Conservation (phyloP, 2,329 filamentous ascomycete genomes). For the Penicillium sp. region DNA sequence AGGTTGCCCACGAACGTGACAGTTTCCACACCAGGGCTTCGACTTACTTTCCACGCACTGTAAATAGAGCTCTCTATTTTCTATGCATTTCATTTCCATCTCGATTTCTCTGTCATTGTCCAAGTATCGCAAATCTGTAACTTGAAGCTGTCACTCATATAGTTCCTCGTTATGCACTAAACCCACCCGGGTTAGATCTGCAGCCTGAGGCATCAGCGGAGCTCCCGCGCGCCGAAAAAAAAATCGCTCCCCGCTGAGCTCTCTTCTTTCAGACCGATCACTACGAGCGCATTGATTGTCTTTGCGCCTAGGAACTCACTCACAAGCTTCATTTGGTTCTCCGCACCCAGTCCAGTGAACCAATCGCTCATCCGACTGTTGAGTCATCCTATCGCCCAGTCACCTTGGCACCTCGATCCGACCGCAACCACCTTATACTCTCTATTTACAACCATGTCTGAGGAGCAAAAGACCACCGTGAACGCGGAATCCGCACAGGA, state of each 20-base stretch:
- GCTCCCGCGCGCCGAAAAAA: conserved; percentile 22
- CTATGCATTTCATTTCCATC: neutral
- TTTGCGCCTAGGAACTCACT: neutral
- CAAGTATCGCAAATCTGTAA: neutral
- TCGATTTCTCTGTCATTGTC: neutral
- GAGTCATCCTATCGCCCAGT: neutral
- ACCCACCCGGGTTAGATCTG: conserved; percentile 2
- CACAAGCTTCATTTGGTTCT: neutral
- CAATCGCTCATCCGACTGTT: conserved; percentile 1
- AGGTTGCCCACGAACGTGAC: neutral
- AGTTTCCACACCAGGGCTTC: neutral
- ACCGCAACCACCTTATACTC: neutral
- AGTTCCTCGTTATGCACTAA: neutral
- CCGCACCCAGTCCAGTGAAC: neutral
- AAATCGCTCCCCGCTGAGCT: conserved; percentile 22
- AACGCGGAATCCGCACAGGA: conserved; percentile 48
- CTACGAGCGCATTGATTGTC: neutral
- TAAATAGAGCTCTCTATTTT: neutral
- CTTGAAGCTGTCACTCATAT: neutral
- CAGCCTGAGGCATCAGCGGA: conserved; percentile 21
- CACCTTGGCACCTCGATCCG: neutral
- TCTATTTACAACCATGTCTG: conserved; percentile 31
- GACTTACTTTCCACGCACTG: neutral
- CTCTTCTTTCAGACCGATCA: conserved; percentile 7
- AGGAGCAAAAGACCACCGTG: conserved; percentile 37